These are phyloP conservation scores for Trichosanthes truncata DNA, from an alignment of 306 rosid species.

Conservation along the genomic window DNA sequence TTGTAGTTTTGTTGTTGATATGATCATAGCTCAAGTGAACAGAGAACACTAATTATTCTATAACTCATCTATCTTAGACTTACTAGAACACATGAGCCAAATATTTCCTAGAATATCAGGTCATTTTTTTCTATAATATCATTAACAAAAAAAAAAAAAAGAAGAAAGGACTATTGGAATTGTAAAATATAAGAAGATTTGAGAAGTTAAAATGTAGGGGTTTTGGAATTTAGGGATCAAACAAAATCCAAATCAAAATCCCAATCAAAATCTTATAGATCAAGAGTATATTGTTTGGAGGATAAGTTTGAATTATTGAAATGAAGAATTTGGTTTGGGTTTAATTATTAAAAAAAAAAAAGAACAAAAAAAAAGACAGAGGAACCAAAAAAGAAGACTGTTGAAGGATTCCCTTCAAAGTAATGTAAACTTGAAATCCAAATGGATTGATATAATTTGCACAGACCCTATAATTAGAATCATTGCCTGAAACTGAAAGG, in stretches of 20 bases:
- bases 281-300: background rate
- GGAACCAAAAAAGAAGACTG: background rate
- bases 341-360: background rate
- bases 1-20: background rate
- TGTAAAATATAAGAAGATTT: background rate
- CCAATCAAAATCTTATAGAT: background rate
- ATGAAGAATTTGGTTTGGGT: background rate
- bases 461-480: conserved; percentile 7
- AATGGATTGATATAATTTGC: background rate
- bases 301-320: background rate
- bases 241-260: background rate
- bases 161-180: background rate
- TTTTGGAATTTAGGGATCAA: background rate
- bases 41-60: background rate
- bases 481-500: background rate
- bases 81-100: background rate
- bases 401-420: conserved; percentile 5
- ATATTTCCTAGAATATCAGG: too few species aligned
- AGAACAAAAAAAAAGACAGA: background rate
- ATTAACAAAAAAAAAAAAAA: too few species aligned
- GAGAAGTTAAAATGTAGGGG: background rate
- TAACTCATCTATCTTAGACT: background rate
- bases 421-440: background rate
- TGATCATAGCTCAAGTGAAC: background rate
- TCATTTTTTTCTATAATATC: background rate